Conservation (phyloP, 208 protist genomes). For the Leishmania amazonensis region DNA sequence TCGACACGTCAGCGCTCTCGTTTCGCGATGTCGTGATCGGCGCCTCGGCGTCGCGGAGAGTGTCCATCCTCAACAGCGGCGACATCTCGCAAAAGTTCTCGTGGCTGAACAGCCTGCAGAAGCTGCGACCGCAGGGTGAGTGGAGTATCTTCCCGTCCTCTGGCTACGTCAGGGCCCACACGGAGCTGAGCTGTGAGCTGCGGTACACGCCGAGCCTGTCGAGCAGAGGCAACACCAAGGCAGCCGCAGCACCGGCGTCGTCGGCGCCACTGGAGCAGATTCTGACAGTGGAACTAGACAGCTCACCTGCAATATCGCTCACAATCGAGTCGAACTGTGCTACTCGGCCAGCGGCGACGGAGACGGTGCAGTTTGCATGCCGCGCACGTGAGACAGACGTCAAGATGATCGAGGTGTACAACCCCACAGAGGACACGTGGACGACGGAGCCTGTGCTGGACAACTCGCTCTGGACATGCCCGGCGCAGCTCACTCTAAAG, state of each 20-base stretch:
- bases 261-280: slow-evolving; percentile 27
- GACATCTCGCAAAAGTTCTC: slow-evolving; percentile 94
- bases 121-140: slow-evolving; percentile 39
- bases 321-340: slow-evolving; percentile 88
- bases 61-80: slow-evolving; percentile 96
- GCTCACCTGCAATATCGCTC: slow-evolving; percentile 67
- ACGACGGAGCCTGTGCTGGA: slow-evolving; percentile 86
- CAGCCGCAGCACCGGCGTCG: not conserved
- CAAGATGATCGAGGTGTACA: slow-evolving; percentile 82
- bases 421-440: slow-evolving; percentile 80
- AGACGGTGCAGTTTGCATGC: slow-evolving; percentile 79
- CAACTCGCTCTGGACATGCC: slow-evolving; percentile 74
- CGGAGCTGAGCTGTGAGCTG: slow-evolving; percentile 90
- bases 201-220: slow-evolving; percentile 77
- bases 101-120: slow-evolving; percentile 60
- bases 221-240: not conserved
- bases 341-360: slow-evolving; percentile 62
- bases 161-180: slow-evolving; percentile 88
- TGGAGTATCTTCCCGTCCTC: slow-evolving; percentile 80
- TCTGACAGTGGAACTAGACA: slow-evolving; percentile 84
- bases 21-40: slow-evolving; percentile 94
- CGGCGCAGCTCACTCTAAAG: slow-evolving; percentile 74
- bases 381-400: slow-evolving; percentile 72
- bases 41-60: slow-evolving; percentile 57
- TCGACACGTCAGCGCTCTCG: slow-evolving; percentile 86